Evolutionary conservation across 2,329 filamentous ascomycete genomes (phyloP), one percentile per base, ranked within the genome.

Genomic region (Arthrobotrys megalospora): DNA sequence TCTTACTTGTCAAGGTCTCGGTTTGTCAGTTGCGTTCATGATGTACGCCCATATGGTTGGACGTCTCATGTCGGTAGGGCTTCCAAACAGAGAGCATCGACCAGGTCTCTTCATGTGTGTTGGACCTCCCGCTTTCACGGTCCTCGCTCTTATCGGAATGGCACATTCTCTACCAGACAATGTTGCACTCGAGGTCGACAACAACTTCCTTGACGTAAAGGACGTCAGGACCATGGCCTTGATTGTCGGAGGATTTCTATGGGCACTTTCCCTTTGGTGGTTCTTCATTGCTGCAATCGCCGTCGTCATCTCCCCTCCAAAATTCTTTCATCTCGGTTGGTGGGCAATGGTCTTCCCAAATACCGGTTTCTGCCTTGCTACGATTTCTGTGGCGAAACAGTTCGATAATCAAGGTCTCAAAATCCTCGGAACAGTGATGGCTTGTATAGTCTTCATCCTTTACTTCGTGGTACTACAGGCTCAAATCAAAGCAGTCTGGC

Each of bases 41-140:
- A 92, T 93, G 90, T 92, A 92, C 82, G 86, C 91, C 0, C 89
- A 91, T 82, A 92, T 92, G 86, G 88, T 93, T 70, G 90, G 89
- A 48, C 88, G 91, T 4, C 86, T 93, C n/a, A 91, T 93, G 89
- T 87, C 89, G 80, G 86, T 87, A 0, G 89, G 91, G 0, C 86
- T 92, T 14, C 91, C 91, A 0, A 84, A 86, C 80, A 86, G 88
- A 6, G 89, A 91, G 81, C 89, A 91, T 78, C 86, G 91, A 63
- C 90, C 91, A 0, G 91, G 89, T 0, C 88, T 93, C 82, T 93
- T 92, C 85, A 92, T 93, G 85, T 91, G 90, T 76, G 91, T 93
- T n/a, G 91, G 91, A 0, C 91, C 91, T 0, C 91, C 91, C 0
- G 88, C 90, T 0, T 93, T 92, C 85, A 93, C 91, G 0, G 89